A percentile compares a stretch with the other conserved stretches of the same genome.
Conservation (phyloP, 495 filamentous ascomycete species). For the Cercophora newfieldiana region DNA sequence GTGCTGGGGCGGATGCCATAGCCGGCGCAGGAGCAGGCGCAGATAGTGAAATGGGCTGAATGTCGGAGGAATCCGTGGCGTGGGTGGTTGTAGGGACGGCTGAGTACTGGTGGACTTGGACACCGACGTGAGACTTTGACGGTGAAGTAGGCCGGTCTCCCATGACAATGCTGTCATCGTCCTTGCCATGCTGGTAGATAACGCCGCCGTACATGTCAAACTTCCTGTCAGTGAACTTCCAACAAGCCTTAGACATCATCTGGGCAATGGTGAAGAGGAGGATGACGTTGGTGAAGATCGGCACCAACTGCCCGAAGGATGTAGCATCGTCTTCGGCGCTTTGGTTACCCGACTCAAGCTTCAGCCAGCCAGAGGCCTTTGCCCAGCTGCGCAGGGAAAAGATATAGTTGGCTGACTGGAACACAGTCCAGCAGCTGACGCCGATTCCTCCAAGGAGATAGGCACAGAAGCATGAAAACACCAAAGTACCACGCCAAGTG, state of each 20-base stretch:
- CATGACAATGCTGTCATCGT: neutral
- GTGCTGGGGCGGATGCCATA: neutral
- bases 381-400: constrained; percentile 32
- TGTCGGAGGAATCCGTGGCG: neutral
- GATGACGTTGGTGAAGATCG: constrained; percentile 21
- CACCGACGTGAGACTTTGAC: constrained; percentile 1
- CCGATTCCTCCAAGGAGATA: constrained; percentile 30
- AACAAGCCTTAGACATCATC: neutral
- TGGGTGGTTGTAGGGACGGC: neutral
- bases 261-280: constrained; percentile 2
- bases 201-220: constrained; percentile 10
- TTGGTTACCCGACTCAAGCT: constrained; percentile 12
- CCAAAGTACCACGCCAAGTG: constrained; percentile 16
- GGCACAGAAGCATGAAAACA: constrained; percentile 21
- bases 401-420: constrained; percentile 29
- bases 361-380: constrained; percentile 33
- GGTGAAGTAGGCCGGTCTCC: neutral
- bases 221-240: neutral
- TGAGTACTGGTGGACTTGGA: constrained; percentile 4
- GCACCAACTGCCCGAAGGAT: constrained; percentile 41
- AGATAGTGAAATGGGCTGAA: neutral
- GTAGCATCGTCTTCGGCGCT: constrained; percentile 36
- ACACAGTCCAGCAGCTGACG: constrained; percentile 19
- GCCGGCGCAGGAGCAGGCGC: neutral
- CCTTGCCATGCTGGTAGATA: neutral